Evolutionary conservation across 1,284 basidiomycete species (phyloP).

Genomic region (Lentinus polychrous): DNA sequence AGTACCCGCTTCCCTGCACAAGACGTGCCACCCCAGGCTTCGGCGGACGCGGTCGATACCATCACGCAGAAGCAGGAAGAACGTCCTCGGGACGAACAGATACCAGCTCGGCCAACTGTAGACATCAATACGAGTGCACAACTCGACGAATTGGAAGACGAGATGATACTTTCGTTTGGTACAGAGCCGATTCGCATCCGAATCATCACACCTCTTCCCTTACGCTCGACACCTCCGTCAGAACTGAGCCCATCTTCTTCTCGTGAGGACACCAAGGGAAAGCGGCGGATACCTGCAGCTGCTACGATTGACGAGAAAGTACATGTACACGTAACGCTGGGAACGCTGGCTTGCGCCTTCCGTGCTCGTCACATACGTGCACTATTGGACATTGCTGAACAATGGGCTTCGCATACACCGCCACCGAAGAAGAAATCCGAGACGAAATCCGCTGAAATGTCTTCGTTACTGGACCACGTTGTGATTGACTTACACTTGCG

Average conservation of each 20-base stretch:
- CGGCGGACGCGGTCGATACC: not conserved
- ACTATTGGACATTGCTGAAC: slow-evolving; percentile 35
- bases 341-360: slow-evolving; percentile 45
- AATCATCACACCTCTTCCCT: slow-evolving; percentile 38
- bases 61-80: no score
- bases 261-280: not conserved
- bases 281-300: not conserved
- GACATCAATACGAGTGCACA: slow-evolving; percentile 2
- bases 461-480: slow-evolving; percentile 27
- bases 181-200: slow-evolving; percentile 48
- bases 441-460: slow-evolving; percentile 8
- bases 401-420: slow-evolving; percentile 28
- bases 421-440: not conserved
- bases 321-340: slow-evolving; percentile 28
- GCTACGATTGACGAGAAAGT: slow-evolving; percentile 4
- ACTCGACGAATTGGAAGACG: slow-evolving; percentile 26
- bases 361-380: slow-evolving; percentile 46
- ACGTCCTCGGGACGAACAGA: no score
- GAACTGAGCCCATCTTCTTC: not conserved
- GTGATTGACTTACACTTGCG: slow-evolving; percentile 34
- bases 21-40: not conserved
- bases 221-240: not conserved
- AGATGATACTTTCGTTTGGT: slow-evolving; percentile 50
- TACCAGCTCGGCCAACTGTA: slow-evolving; percentile 4
- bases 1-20: not conserved